A percentile compares a stretch with the other conserved stretches of the same genome.
Evolutionary conservation across 2,329 filamentous ascomycete species (phyloP).

Genomic region (Talaromyces sp.): DNA sequence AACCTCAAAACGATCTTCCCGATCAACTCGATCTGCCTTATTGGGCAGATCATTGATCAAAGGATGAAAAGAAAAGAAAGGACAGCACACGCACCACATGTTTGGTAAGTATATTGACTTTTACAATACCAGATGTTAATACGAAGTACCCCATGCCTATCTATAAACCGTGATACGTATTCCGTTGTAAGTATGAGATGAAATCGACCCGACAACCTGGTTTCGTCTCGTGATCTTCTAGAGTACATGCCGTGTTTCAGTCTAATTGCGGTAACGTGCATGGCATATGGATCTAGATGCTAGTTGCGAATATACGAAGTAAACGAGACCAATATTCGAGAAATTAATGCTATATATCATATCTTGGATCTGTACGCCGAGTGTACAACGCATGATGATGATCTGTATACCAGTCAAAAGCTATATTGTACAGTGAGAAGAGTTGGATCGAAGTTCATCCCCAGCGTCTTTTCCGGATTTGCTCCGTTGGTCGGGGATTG

Average conservation of each 20-base stretch:
- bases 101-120: neutral
- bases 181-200: neutral
- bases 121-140: neutral
- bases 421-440: neutral
- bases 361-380: neutral
- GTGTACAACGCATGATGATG: neutral
- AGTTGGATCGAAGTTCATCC: neutral
- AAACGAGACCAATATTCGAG: neutral
- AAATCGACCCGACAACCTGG: neutral
- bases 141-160: neutral
- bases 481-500: neutral
- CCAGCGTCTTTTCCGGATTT: neutral
- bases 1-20: neutral
- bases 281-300: slow-evolving; percentile 1
- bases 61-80: neutral
- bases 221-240: neutral
- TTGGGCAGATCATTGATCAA: neutral
- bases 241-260: neutral
- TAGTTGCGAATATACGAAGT: neutral
- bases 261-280: slow-evolving; percentile 2
- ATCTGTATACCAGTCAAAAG: neutral
- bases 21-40: neutral
- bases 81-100: neutral
- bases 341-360: neutral
- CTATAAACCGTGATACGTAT: neutral